Evolutionary conservation across 306 rosid genomes (phyloP), one percentile per base, ranked within the genome.

Genomic region (Carpinus fangiana): DNA sequence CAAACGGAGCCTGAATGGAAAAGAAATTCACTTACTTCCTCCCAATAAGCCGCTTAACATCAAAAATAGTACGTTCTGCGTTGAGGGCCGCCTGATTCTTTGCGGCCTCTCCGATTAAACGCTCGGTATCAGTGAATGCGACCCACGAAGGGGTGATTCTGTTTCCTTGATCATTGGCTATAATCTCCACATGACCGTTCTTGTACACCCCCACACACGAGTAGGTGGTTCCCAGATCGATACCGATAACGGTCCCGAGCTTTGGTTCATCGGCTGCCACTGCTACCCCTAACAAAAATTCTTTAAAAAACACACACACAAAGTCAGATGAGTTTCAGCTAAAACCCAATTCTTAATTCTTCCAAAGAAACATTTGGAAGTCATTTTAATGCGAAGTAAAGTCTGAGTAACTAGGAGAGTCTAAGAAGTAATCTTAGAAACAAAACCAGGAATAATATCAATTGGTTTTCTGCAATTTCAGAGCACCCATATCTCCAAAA

Each of bases 161-260:
- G 51, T 89, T 89, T 28, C 93, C 91, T 53, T 89, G 90, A 20
- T 89, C 93, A 57, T 89, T 85, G 36, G 88, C 90, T 81, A 89
- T 85, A 23, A 89, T 87, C 74, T 89, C 88, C 4, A 83, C 89
- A 11, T 79, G 81, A 45, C 78, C 89, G 23, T 85, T 87, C 85
- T 80, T 81, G 83, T 85, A 89, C 55, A 89, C 89, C 4, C 86
- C 93, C 73, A 87, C 88, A 73, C 90, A 86, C 0, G 88, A 84
- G 48, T 89, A 89, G 3, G 92, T 89, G 0, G 90, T 86, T 13
- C 88, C 92, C 8, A 89, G 86, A 85, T 89, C 89, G 26, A 89
- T 87, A 43, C 93, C 89, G 14, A 89, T 85, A 60, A 87, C 88
- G 0, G 90, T 87, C 41, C 82, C 93, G 0, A 76, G 45, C 41